These are phyloP conservation scores for Colletotrichum sp. DNA, from an alignment of 2,329 filamentous ascomycete genomes.

Conservation along the genomic window DNA sequence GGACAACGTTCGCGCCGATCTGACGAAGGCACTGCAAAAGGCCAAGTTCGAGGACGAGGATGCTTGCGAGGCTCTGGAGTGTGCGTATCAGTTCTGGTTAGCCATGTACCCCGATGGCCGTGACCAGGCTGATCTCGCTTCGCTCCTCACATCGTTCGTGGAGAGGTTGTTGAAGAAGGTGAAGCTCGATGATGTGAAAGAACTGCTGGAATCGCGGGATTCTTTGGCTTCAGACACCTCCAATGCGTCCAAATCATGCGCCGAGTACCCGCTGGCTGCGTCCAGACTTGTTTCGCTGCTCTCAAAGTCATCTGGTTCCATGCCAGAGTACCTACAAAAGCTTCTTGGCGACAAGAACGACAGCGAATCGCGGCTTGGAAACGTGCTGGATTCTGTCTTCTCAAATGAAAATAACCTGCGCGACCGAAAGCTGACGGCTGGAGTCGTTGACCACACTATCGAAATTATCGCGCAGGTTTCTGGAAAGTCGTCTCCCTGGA, in stretches of 20 bases:
- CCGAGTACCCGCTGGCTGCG: slow-evolving; percentile 6
- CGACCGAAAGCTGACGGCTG: slow-evolving; percentile 33
- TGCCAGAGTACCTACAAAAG: slow-evolving; percentile 11
- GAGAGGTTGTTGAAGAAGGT: slow-evolving; percentile 29
- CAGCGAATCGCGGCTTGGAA: slow-evolving; percentile 13
- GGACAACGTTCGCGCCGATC: slow-evolving; percentile 33
- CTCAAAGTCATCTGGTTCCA: neutral
- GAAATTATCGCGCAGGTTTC: slow-evolving; percentile 27
- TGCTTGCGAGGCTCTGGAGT: slow-evolving; percentile 46
- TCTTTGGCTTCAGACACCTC: neutral
- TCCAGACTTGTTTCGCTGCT: slow-evolving; percentile 18
- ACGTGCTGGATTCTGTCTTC: slow-evolving; percentile 35
- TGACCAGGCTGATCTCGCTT: slow-evolving; percentile 31
- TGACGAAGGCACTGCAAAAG: slow-evolving; percentile 37
- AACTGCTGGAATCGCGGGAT: neutral
- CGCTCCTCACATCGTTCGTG: slow-evolving; percentile 37
- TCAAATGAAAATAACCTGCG: slow-evolving; percentile 44
- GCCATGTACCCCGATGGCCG: slow-evolving; percentile 40
- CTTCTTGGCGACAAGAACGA: neutral
- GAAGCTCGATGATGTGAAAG: neutral
- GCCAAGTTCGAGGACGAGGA: slow-evolving; percentile 36
- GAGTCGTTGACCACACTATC: slow-evolving; percentile 37
- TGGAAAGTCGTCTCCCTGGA: slow-evolving; percentile 5
- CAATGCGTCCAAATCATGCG: slow-evolving; percentile 1
- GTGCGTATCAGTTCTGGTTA: slow-evolving; percentile 42